A percentile compares a stretch with the other conserved stretches of the same genome.
phyloP scores from a whole-genome alignment of 345 rosid species.

The Cardiospermum halicacabum region DNA sequence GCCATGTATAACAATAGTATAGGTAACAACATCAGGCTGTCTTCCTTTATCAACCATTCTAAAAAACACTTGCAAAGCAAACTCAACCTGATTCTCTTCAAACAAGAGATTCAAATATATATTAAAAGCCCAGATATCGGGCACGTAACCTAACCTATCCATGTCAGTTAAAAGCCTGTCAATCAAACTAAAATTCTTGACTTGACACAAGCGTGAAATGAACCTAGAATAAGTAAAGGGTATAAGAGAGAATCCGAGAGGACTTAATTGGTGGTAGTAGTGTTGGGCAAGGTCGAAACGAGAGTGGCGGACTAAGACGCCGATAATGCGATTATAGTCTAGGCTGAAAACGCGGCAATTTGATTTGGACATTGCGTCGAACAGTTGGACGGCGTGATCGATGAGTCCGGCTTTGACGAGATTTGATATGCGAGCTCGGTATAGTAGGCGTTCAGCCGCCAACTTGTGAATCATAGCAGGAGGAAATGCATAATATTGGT shows the following conservation, averaged over 20 bases:
- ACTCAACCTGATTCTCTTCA: conserved; percentile 37
- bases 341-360: conserved; percentile 65
- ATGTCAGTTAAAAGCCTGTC: conserved; percentile 57
- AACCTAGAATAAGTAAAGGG: conserved; percentile 89
- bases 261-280: conserved; percentile 51
- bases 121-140: conserved; percentile 83
- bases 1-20: conserved; percentile 68
- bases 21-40: conserved; percentile 79
- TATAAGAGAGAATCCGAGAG: conserved; percentile 69
- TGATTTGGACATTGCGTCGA: conserved; percentile 87
- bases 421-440: conserved; percentile 60
- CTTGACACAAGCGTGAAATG: conserved; percentile 75
- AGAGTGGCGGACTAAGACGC: conserved; percentile 53
- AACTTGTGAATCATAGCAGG: conserved; percentile 76
- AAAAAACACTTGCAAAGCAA: conserved; percentile 59
- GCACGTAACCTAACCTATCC: conserved; percentile 58
- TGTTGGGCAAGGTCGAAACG: conserved; percentile 72
- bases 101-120: conserved; percentile 71
- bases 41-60: conserved; percentile 58
- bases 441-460: conserved; percentile 83
- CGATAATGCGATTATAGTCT: conserved; percentile 85
- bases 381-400: conserved; percentile 73
- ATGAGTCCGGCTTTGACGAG: conserved; percentile 68
- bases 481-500: conserved; percentile 37
- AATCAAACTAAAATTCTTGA: conserved; percentile 50